These are phyloP conservation scores for Rhodofomes roseus DNA, from an alignment of 1,284 basidiomycete species.

Conservation along the genomic window DNA sequence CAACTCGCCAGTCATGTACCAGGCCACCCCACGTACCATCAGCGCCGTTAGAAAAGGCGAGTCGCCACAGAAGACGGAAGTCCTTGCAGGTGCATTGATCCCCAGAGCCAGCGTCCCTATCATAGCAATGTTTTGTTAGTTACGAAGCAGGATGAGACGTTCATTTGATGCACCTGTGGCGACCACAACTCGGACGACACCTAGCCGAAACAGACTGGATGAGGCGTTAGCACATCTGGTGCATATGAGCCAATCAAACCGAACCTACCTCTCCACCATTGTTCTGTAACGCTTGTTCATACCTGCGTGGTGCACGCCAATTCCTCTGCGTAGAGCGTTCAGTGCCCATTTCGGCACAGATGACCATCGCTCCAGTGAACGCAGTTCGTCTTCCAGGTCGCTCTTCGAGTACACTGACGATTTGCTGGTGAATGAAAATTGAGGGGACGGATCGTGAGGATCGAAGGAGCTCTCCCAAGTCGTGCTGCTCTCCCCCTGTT, in stretches of 20 bases:
- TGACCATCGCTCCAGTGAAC: slow-evolving; percentile 34
- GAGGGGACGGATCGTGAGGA: slow-evolving; percentile 49
- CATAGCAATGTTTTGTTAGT: background rate
- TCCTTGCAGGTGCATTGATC: slow-evolving; percentile 69
- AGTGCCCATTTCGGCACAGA: slow-evolving; percentile 41
- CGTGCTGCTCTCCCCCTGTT: slow-evolving; percentile 3
- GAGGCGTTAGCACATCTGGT: background rate
- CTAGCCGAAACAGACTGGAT: slow-evolving; percentile 52
- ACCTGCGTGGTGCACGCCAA: slow-evolving; percentile 68
- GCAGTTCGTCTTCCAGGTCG: slow-evolving; percentile 50
- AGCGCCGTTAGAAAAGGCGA: slow-evolving; percentile 63
- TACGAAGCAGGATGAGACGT: background rate
- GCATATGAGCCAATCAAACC: background rate
- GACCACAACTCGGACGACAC: slow-evolving; percentile 61
- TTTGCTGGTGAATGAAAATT: slow-evolving; percentile 56
- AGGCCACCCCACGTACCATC: slow-evolving; percentile 37
- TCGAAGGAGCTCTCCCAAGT: slow-evolving; percentile 56
- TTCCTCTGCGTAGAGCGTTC: slow-evolving; percentile 49
- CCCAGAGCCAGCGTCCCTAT: slow-evolving; percentile 65
- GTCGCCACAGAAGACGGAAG: slow-evolving; percentile 65
- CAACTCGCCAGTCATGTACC: background rate
- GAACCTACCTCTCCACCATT: slow-evolving; percentile 53
- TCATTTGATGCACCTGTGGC: slow-evolving; percentile 44
- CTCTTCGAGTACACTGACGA: slow-evolving; percentile 39
- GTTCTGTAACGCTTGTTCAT: slow-evolving; percentile 62